These are phyloP conservation scores for Cutaneotrichosporon cutaneum DNA, from an alignment of 1,284 basidiomycete genomes.

Conservation along the genomic window DNA sequence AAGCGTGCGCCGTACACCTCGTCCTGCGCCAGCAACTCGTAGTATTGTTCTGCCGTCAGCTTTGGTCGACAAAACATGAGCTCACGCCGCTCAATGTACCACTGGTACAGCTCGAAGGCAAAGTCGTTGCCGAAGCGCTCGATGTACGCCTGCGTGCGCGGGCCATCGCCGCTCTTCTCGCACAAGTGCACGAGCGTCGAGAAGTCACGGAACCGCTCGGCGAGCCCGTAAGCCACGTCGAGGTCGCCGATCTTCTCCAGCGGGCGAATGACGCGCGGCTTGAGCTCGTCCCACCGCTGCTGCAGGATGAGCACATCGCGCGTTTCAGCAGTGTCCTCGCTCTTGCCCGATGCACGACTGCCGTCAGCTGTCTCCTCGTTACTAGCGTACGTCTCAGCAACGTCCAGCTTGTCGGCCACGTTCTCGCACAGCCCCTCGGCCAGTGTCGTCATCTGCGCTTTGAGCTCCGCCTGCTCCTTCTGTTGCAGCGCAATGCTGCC, in stretches of 20 bases:
- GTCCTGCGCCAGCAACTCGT: conserved; percentile 72
- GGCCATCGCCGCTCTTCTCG: conserved; percentile 54
- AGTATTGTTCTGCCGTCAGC: conserved; percentile 62
- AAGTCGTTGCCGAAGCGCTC: conserved; percentile 79
- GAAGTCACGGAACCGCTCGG: conserved; percentile 83
- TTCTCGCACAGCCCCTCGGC: conserved; percentile 68
- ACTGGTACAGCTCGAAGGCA: conserved; percentile 81
- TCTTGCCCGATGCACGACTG: conserved; percentile 19
- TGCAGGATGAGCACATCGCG: conserved; percentile 37
- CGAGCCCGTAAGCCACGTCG: conserved; percentile 71
- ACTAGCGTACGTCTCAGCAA: conserved; percentile 32
- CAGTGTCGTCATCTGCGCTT: conserved; percentile 69
- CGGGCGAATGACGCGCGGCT: conserved; percentile 47
- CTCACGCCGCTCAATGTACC: conserved; percentile 57
- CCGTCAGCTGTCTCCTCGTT: conserved; percentile 29
- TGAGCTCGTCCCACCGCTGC: conserved; percentile 42
- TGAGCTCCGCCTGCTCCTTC: conserved; percentile 43
- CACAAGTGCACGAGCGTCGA: conserved; percentile 76
- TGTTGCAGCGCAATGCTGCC: conserved; percentile 29
- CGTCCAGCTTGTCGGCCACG: conserved; percentile 69
- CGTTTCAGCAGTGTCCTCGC: conserved; percentile 29
- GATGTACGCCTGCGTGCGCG: conserved; percentile 64
- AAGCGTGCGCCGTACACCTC: conserved; percentile 64
- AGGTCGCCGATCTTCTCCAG: conserved; percentile 64
- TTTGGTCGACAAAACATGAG: not conserved